Percentiles rank a stretch among this genome's conserved stretches.
Evolutionary conservation across 2,329 filamentous ascomycete genomes (phyloP).

Genomic region (Penicillium brasilianum): DNA sequence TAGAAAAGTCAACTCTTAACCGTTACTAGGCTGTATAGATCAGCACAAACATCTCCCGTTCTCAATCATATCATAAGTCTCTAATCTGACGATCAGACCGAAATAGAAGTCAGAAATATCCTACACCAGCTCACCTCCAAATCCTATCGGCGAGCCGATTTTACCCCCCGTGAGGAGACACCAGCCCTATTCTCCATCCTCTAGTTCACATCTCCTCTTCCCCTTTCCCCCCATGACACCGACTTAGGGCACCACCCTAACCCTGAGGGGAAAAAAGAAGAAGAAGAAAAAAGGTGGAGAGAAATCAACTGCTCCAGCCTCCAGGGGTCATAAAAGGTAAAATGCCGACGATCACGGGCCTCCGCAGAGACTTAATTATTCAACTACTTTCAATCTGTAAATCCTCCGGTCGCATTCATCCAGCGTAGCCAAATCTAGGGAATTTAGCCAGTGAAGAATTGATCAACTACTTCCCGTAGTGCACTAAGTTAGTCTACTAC

Average conservation of each 20-base stretch:
- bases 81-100: background rate
- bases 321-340: background rate
- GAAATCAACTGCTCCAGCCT: background rate
- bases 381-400: no score
- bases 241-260: background rate
- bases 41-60: no score
- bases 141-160: background rate
- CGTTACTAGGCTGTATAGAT: no score
- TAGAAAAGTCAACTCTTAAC: no score
- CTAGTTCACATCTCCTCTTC: background rate
- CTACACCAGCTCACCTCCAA: background rate
- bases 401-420: background rate
- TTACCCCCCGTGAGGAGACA: slow-evolving; percentile 8
- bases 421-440: background rate
- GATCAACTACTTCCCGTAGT: background rate
- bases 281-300: background rate
- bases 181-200: background rate
- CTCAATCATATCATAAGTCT: no score
- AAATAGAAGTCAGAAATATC: background rate
- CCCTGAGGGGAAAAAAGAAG: background rate
- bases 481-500: background rate
- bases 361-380: background rate
- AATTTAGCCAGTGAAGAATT: background rate
- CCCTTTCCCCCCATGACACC: background rate
- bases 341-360: slow-evolving; percentile 5